These are phyloP conservation scores for Chenopodium formosanum DNA, from an alignment of 148 eudicot genomes.

Conservation along the genomic window DNA sequence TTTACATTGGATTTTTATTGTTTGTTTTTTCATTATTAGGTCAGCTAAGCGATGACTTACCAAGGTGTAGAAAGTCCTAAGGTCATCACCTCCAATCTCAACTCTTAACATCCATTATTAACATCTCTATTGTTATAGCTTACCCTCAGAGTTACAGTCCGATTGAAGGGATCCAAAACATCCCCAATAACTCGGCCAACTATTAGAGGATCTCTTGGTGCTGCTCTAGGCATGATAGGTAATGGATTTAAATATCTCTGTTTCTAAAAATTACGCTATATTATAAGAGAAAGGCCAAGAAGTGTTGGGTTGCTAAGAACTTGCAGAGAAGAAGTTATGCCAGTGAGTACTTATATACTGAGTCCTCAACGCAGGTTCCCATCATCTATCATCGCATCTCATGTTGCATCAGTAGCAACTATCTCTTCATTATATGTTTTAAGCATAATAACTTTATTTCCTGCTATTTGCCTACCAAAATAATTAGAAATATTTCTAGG, in stretches of 20 bases:
- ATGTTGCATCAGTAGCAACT: conserved; percentile 26
- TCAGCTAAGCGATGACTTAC: conserved; percentile 30
- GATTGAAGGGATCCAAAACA: conserved; percentile 66
- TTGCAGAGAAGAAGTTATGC: not conserved
- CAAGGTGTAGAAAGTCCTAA: conserved; percentile 73
- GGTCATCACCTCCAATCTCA: conserved; percentile 73
- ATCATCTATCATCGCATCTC: conserved; percentile 5
- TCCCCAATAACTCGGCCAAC: conserved; percentile 83
- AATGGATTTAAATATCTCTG: not conserved
- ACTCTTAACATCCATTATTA: conserved; percentile 58
- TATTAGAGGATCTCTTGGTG: conserved; percentile 61
- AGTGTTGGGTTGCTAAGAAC: not conserved
- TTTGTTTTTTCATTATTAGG: too few relatives aligned
- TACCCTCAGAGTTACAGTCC: conserved; percentile 46
- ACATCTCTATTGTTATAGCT: conserved; percentile 46
- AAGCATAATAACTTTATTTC: not conserved
- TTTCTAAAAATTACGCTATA: not conserved
- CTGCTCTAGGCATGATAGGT: conserved; percentile 37
- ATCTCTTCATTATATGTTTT: not conserved
- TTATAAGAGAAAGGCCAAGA: too few relatives aligned
- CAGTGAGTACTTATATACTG: conserved; percentile 21
- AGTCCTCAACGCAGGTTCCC: not conserved
- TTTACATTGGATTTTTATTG: too few relatives aligned
- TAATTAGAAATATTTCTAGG: not conserved
- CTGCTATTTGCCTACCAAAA: not conserved